Conservation (phyloP, 495 filamentous ascomycete genomes). For the Parmelia sp. region DNA sequence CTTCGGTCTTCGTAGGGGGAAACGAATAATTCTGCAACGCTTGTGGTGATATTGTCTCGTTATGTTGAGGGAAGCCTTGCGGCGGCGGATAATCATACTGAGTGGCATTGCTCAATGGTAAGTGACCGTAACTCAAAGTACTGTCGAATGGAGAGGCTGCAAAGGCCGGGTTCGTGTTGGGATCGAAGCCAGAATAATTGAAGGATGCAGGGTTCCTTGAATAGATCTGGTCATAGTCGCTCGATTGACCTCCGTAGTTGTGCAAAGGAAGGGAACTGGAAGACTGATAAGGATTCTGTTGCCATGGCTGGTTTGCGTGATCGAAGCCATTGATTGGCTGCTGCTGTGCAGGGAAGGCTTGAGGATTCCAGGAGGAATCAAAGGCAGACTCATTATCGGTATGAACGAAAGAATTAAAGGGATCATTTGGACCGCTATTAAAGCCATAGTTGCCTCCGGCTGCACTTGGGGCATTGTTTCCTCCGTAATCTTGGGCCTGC, state of each 20-base stretch:
- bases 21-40: conserved; percentile 25
- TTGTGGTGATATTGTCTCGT: conserved; percentile 28
- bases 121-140: conserved; percentile 16
- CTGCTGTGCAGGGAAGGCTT: conserved; percentile 18
- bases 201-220: conserved; percentile 21
- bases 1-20: conserved; percentile 10
- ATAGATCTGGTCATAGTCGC: conserved; percentile 19
- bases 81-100: conserved; percentile 18
- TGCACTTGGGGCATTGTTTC: conserved; percentile 13
- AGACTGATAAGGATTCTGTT: conserved; percentile 21
- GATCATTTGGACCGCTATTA: conserved; percentile 22
- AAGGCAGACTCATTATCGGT: conserved; percentile 27
- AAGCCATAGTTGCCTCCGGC: conserved; percentile 18
- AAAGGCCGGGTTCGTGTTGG: conserved; percentile 13
- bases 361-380: conserved; percentile 24
- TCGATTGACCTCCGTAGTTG: conserved; percentile 16
- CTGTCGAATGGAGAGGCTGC: conserved; percentile 17
- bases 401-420: conserved; percentile 27
- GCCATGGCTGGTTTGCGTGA: conserved; percentile 23
- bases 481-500: conserved; percentile 23
- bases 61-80: conserved; percentile 17
- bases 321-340: conserved; percentile 24
- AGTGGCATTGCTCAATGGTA: conserved; percentile 15
- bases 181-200: conserved; percentile 19
- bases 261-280: conserved; percentile 12